Evolutionary conservation across 108 stramenopile genomes (phyloP).

Genomic region (Cyclotella distinguenda): DNA sequence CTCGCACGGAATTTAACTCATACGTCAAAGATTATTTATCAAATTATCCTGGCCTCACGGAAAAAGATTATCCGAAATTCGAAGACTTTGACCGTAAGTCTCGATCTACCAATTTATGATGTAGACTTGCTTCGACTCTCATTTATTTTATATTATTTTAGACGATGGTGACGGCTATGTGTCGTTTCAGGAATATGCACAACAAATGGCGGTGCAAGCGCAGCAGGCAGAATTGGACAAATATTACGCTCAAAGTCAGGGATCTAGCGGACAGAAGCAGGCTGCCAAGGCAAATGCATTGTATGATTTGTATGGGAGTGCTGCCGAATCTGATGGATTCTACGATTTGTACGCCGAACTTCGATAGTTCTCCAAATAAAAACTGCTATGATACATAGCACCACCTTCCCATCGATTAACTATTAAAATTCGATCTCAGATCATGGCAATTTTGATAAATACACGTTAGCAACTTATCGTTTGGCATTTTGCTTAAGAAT

Average conservation of each 20-base stretch:
- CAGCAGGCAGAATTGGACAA: slow-evolving; percentile 78
- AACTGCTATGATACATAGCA: too few relatives aligned
- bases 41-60: slow-evolving; percentile 88
- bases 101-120: too few relatives aligned
- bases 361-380: too few relatives aligned
- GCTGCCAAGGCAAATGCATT: slow-evolving; percentile 48
- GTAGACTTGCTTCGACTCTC: too few relatives aligned
- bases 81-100: slow-evolving; percentile 97
- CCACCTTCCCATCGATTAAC: too few relatives aligned
- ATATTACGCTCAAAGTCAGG: slow-evolving; percentile 51
- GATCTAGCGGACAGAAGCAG: slow-evolving; percentile 32
- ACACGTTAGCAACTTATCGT: too few relatives aligned
- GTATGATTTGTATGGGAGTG: slow-evolving; percentile 48
- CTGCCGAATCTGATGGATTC: slow-evolving; percentile 34
- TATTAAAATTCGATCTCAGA: too few relatives aligned
- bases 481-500: too few relatives aligned
- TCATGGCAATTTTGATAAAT: too few relatives aligned
- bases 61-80: slow-evolving; percentile 93
- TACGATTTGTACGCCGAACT: slow-evolving; percentile 54
- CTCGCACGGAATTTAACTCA: slow-evolving; percentile 90
- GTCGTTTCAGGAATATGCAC: slow-evolving; percentile 90
- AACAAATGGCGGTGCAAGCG: slow-evolving; percentile 86
- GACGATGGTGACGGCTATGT: slow-evolving; percentile 91
- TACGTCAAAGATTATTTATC: slow-evolving; percentile 93
- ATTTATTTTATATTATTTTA: too few relatives aligned